Percentiles rank a stretch among this genome's conserved stretches.
phyloP scores from a whole-genome alignment of 2,329 filamentous ascomycete species.

The Dactylellina cionopaga region DNA sequence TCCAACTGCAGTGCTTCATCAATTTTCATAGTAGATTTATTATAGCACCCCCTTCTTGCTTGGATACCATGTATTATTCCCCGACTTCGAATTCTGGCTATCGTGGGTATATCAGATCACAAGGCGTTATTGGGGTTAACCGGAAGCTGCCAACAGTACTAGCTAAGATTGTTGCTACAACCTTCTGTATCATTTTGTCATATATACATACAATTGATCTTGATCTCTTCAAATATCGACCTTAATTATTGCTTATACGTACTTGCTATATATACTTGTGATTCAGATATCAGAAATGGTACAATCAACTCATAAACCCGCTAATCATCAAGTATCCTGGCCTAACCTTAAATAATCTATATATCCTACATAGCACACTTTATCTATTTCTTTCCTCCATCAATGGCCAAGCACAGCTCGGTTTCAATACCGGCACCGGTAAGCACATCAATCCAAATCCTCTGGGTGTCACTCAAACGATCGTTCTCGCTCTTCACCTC shows the following conservation, averaged over 20 bases:
- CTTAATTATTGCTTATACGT: no score
- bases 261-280: no score
- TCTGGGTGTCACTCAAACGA: conserved; percentile 91
- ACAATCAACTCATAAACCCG: no score
- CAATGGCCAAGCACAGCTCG: conserved; percentile 67
- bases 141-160: conserved; percentile 11
- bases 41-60: background rate
- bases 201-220: background rate
- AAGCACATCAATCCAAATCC: conserved; percentile 95
- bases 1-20: no score
- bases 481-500: conserved; percentile 85
- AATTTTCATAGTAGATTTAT: no score
- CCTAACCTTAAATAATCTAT: conserved; percentile 2
- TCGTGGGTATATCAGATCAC: conserved; percentile 7
- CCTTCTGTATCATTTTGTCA: conserved; percentile 1
- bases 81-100: conserved; percentile 4
- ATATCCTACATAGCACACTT: background rate
- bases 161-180: background rate
- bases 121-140: conserved; percentile 40
- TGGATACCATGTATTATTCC: conserved; percentile 31
- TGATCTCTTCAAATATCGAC: background rate
- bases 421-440: conserved; percentile 84
- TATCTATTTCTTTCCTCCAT: conserved; percentile 26
- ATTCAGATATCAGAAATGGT: no score
- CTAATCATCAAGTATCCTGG: background rate